Evolutionary conservation across 106 monocot species (phyloP).

Genomic region (Platanthera guangdongensis): DNA sequence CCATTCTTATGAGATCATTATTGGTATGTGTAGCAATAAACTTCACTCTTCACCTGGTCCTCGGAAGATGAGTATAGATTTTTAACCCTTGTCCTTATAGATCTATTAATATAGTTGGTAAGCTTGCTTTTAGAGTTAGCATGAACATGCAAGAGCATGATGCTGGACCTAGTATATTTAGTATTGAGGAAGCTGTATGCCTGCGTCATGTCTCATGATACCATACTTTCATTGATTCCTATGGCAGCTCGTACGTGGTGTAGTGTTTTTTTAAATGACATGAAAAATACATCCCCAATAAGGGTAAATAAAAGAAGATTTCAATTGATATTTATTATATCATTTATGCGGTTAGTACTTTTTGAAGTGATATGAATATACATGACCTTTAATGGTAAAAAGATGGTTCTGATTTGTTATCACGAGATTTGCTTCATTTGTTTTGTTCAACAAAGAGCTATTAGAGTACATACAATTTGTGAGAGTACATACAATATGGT

Average conservation of each 20-base stretch:
- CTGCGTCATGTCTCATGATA: background rate
- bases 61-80: conserved; percentile 51
- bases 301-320: too few relatives aligned
- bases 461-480: background rate
- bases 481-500: background rate
- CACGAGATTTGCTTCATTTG: background rate
- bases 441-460: background rate
- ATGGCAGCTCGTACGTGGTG: background rate
- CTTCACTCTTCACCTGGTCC: conserved; percentile 47
- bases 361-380: background rate
- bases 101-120: conserved; percentile 60
- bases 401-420: background rate
- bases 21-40: conserved; percentile 61
- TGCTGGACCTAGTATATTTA: conserved; percentile 14
- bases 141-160: conserved; percentile 13
- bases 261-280: background rate
- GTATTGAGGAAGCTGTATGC: conserved; percentile 21
- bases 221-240: conserved; percentile 5
- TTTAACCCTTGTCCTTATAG: conserved; percentile 60
- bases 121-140: conserved; percentile 49
- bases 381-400: background rate
- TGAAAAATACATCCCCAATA: background rate
- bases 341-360: too few relatives aligned
- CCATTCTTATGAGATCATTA: conserved; percentile 49
- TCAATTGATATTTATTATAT: too few relatives aligned